These are phyloP conservation scores for Punica granatum DNA, from an alignment of 345 rosid genomes.

Conservation along the genomic window DNA sequence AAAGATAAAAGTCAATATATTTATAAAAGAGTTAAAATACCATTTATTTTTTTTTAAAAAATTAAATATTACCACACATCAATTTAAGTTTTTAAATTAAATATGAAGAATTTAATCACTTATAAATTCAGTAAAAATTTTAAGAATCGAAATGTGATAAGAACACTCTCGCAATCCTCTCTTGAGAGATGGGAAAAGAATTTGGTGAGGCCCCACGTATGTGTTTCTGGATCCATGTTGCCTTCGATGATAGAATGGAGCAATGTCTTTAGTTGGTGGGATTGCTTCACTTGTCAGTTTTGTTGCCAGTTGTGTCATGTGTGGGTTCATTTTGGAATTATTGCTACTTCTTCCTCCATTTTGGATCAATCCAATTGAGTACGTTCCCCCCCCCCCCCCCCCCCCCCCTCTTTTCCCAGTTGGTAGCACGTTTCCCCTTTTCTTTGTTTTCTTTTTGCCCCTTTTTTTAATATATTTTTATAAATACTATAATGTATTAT, in stretches of 20 bases:
- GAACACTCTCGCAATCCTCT: no score
- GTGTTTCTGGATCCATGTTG: not conserved
- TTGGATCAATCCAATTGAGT: not conserved
- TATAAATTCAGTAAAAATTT: no score
- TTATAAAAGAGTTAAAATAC: no score
- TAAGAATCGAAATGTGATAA: no score
- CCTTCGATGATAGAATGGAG: not conserved
- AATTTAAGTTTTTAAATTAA: no score
- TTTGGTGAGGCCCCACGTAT: not conserved
- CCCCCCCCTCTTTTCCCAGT: no score
- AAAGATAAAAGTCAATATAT: no score
- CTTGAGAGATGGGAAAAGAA: not conserved
- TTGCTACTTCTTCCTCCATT: not conserved
- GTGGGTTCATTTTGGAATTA: not conserved
- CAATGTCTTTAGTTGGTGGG: constrained; percentile 1
- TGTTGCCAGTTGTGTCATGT: constrained; percentile 5
- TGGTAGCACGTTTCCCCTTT: no score
- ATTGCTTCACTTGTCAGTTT: constrained; percentile 10
- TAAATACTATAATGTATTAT: no score
- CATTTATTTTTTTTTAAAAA: no score
- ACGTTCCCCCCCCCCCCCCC: not conserved
- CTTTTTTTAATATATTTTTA: not conserved
- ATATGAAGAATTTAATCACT: no score
- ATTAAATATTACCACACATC: no score
- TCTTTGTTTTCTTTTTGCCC: not conserved